These are phyloP conservation scores for Boletus coccyginus DNA, from an alignment of 768 basidiomycete genomes.

Conservation along the genomic window DNA sequence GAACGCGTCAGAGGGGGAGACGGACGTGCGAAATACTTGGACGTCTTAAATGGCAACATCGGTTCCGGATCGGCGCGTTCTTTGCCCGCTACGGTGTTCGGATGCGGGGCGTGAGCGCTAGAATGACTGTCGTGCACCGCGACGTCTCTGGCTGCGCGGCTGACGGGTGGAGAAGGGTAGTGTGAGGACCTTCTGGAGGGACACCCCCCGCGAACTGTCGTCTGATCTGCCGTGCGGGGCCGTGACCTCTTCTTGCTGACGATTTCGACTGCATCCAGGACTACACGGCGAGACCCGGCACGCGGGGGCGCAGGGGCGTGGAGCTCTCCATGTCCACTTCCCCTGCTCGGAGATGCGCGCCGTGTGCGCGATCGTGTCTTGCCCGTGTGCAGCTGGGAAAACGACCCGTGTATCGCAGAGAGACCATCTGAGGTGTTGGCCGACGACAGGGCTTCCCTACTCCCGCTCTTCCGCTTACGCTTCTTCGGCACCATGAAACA, in stretches of 20 bases:
- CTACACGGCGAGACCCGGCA: constrained; percentile 2
- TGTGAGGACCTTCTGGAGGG: background rate
- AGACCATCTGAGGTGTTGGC: background rate
- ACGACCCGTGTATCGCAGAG: background rate
- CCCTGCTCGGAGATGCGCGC: background rate
- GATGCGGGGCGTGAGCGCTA: background rate
- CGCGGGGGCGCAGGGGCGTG: background rate
- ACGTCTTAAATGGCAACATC: constrained; percentile 2
- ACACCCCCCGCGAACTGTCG: background rate
- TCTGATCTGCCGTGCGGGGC: no score
- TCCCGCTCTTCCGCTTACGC: background rate
- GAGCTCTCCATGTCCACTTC: background rate
- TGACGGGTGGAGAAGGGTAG: constrained; percentile 8
- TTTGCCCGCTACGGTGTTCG: background rate
- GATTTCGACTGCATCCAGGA: constrained; percentile 22
- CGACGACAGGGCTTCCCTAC: background rate
- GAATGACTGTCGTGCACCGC: background rate
- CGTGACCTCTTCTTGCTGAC: background rate
- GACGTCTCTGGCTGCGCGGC: background rate
- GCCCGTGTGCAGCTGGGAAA: background rate
- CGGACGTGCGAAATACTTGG: constrained; percentile 19
- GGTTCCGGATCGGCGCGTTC: background rate
- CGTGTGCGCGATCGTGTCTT: background rate
- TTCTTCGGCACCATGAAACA: background rate
- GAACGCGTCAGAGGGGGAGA: background rate